These are phyloP conservation scores for Penicillium digitatum DNA, from an alignment of 2,329 filamentous ascomycete genomes.

Conservation along the genomic window DNA sequence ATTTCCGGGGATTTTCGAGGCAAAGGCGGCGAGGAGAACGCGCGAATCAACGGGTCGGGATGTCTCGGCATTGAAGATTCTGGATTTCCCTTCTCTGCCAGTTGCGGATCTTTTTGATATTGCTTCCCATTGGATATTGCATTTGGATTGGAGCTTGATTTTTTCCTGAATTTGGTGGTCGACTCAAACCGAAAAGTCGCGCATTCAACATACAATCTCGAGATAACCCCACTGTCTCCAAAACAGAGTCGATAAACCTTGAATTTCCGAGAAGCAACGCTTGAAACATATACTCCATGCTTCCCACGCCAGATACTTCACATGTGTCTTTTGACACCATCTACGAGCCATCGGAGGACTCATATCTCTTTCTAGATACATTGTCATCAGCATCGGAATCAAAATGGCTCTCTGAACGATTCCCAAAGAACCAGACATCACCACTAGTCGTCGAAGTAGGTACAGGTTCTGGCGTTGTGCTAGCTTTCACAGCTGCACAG, in stretches of 20 bases:
- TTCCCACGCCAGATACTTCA: constrained; percentile 88
- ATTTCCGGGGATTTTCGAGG: constrained; percentile 16
- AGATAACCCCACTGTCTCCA: constrained; percentile 5
- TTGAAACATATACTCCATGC: constrained; percentile 53
- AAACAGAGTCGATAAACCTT: not conserved
- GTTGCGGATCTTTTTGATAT: not conserved
- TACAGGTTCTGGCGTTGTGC: constrained; percentile 87
- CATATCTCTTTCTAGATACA: constrained; percentile 88
- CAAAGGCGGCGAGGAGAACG: constrained; percentile 22
- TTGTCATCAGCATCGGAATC: constrained; percentile 69
- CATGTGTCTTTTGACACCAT: constrained; percentile 85
- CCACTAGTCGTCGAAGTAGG: constrained; percentile 80
- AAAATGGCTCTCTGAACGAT: constrained; percentile 63
- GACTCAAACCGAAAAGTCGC: not conserved
- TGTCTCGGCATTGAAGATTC: constrained; percentile 4
- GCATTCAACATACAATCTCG: not conserved
- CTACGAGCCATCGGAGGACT: constrained; percentile 95
- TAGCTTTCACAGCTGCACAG: constrained; percentile 80
- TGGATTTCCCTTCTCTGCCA: not conserved
- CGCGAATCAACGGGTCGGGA: constrained; percentile 16
- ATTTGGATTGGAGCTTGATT: not conserved
- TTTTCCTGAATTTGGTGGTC: not conserved
- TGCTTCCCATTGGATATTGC: not conserved
- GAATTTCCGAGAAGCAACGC: not conserved
- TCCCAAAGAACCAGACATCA: constrained; percentile 39